A percentile compares a stretch with the other conserved stretches of the same genome.
Conservation (phyloP, 352 stramenopile genomes). For the Plasmopara viticola region DNA sequence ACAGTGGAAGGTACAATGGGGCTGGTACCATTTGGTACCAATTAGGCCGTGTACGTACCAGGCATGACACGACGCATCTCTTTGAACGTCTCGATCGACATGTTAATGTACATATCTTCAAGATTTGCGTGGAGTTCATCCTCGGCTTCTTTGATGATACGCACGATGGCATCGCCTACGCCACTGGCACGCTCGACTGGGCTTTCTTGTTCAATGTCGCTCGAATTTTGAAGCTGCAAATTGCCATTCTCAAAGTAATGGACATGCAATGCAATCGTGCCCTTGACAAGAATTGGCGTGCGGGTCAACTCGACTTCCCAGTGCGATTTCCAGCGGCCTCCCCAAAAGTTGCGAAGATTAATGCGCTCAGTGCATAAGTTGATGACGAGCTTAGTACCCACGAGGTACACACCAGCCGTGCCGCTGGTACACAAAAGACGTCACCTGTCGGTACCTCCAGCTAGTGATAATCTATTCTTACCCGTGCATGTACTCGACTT, state of each 20-base stretch:
- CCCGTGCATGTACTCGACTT: constrained; percentile 81
- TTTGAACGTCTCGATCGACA: constrained; percentile 92
- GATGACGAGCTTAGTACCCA: constrained; percentile 56
- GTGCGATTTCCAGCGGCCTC: constrained; percentile 73
- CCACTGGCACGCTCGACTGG: constrained; percentile 30
- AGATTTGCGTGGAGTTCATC: constrained; percentile 85
- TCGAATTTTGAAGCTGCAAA: constrained; percentile 86
- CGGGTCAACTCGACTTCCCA: constrained; percentile 66
- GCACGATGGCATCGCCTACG: constrained; percentile 58
- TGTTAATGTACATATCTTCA: constrained; percentile 93
- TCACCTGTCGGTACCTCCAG: too few relatives aligned
- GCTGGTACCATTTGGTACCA: not conserved
- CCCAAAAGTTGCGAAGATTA: constrained; percentile 89
- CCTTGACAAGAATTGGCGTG: constrained; percentile 39
- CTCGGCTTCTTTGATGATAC: constrained; percentile 75
- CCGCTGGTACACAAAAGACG: constrained; percentile 27
- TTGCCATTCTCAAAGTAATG: constrained; percentile 97
- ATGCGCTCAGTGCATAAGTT: constrained; percentile 81
- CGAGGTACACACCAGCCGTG: constrained; percentile 72
- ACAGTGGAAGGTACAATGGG: not conserved
- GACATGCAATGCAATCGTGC: constrained; percentile 78
- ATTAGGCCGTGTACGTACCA: constrained; percentile 22
- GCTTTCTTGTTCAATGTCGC: constrained; percentile 57
- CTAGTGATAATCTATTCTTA: constrained; percentile 4
- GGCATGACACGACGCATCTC: constrained; percentile 94